These are phyloP conservation scores for Carex sylvatica DNA, from an alignment of 202 grass and related monocot species.

Conservation along the genomic window DNA sequence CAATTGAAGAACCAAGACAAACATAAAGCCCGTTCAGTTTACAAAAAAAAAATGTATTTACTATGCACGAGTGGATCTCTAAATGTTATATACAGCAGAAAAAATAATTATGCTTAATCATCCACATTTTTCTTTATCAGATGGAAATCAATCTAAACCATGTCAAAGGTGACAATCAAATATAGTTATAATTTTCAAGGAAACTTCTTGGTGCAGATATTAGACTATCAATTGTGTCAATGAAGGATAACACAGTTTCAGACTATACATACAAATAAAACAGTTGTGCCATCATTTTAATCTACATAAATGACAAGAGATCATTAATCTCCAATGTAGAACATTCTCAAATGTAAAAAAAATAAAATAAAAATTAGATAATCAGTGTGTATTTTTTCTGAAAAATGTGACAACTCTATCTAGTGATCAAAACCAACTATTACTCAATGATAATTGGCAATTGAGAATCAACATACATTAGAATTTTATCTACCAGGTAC, in stretches of 20 bases:
- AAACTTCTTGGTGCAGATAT: not conserved
- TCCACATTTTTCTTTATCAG: not conserved
- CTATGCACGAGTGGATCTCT: not conserved
- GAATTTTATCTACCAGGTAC: not conserved
- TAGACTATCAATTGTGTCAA: not conserved
- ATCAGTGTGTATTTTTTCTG: not conserved
- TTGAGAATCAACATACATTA: not conserved
- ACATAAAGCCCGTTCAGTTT: not conserved
- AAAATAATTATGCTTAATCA: not conserved
- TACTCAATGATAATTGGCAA: not conserved
- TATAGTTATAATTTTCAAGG: not conserved
- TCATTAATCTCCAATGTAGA: not conserved
- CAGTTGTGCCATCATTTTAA: not conserved
- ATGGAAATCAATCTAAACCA: not conserved
- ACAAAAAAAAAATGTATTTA: not conserved
- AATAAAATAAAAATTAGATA: not conserved
- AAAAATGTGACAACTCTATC: not conserved
- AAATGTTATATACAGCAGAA: not conserved
- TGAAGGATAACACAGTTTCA: not conserved
- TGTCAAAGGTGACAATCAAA: not conserved
- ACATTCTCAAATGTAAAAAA: not conserved
- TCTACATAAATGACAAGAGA: not conserved
- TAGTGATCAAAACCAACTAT: not conserved
- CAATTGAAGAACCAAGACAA: constrained; percentile 7
- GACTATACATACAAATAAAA: not conserved